Evolutionary conservation across 331 rosid genomes (phyloP).

Genomic region (Quercus lobata): DNA sequence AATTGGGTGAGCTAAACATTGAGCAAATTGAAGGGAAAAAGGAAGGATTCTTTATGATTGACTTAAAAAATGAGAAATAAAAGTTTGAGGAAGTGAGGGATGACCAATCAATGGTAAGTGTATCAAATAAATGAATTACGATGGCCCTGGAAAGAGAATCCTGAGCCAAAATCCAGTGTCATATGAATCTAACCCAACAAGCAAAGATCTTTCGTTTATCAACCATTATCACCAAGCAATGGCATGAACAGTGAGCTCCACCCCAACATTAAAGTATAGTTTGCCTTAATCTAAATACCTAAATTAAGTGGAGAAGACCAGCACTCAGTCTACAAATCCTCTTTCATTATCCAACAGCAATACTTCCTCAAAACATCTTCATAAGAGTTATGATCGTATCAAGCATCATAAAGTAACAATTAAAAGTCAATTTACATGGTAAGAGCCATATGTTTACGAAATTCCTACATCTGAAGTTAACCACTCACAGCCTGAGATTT

Average conservation of each 20-base stretch:
- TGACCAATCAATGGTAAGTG: background rate
- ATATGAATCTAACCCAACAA: background rate
- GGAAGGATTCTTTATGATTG: background rate
- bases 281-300: background rate
- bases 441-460: background rate
- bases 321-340: background rate
- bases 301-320: background rate
- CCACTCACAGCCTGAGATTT: background rate
- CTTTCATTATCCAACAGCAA: background rate
- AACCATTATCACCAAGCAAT: background rate
- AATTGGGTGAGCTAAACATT: background rate
- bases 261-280: background rate
- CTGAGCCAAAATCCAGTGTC: background rate
- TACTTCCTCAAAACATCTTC: slow-evolving; percentile 5
- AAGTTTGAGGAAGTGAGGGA: background rate
- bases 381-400: background rate
- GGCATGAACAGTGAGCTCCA: background rate
- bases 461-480: slow-evolving; percentile 8
- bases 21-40: background rate
- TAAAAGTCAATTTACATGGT: background rate
- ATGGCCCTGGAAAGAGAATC: background rate
- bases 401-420: background rate
- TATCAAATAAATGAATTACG: background rate
- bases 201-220: background rate
- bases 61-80: background rate